Conservation (phyloP, 306 rosid genomes). For the Dalbergia oliveri region DNA sequence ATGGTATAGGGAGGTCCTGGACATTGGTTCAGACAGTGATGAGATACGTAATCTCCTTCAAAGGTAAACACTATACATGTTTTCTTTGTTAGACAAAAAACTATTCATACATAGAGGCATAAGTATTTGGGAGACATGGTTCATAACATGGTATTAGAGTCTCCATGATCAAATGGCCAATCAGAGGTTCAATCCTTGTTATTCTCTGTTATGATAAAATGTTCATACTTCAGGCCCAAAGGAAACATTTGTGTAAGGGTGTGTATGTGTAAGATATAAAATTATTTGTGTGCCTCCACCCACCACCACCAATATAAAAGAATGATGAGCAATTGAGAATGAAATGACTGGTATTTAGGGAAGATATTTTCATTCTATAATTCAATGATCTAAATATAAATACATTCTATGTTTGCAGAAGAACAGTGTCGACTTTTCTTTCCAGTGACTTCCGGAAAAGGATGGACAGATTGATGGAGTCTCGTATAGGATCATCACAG, state of each 20-base stretch:
- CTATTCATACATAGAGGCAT: too few relatives aligned
- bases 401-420: slow-evolving; percentile 54
- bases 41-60: slow-evolving; percentile 78
- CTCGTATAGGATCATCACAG: slow-evolving; percentile 55
- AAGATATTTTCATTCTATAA: background rate
- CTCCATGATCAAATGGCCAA: too few relatives aligned
- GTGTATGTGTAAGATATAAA: too few relatives aligned
- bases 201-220: too few relatives aligned
- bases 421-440: slow-evolving; percentile 79
- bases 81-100: background rate
- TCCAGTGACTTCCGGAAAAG: slow-evolving; percentile 67
- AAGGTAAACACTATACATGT: slow-evolving; percentile 58
- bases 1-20: slow-evolving; percentile 83
- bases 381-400: background rate
- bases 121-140: too few relatives aligned
- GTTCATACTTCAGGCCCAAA: too few relatives aligned
- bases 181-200: too few relatives aligned
- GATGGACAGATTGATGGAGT: slow-evolving; percentile 71
- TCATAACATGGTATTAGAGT: too few relatives aligned
- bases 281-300: too few relatives aligned
- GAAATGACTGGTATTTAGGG: background rate
- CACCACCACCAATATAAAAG: background rate
- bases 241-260: too few relatives aligned
- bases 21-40: slow-evolving; percentile 59
- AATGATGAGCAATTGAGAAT: background rate